Conservation (phyloP, 257 asterid genomes). For the Scutellaria baicalensis region DNA sequence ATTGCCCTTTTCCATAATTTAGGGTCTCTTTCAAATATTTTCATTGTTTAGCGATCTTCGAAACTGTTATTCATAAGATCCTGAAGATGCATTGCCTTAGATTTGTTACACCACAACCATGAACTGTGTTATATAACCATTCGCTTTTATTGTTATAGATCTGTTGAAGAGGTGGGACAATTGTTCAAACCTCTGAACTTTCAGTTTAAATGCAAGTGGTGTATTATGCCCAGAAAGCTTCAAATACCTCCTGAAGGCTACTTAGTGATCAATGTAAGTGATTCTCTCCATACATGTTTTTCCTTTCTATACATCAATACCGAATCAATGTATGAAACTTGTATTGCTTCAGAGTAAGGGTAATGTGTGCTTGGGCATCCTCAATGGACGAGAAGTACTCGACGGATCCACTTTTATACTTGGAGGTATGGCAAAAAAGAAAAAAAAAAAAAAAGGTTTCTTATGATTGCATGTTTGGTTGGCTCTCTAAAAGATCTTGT, state of each 20-base stretch:
- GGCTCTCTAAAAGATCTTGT: no score
- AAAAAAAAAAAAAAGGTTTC: no score
- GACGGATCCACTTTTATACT: conserved; percentile 56
- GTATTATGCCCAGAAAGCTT: conserved; percentile 49
- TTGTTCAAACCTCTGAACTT: conserved; percentile 53
- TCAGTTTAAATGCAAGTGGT: conserved; percentile 68
- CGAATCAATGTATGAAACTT: not conserved
- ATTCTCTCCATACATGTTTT: not conserved
- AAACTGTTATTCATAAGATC: no score
- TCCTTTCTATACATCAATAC: not conserved
- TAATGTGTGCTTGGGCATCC: conserved; percentile 66
- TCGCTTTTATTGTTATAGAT: conserved; percentile 20
- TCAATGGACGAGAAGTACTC: conserved; percentile 52
- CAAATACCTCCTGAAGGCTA: conserved; percentile 70
- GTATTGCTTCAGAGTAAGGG: conserved; percentile 44
- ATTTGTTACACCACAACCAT: not conserved
- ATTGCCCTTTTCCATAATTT: no score
- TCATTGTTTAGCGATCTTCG: no score
- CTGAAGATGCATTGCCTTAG: not conserved
- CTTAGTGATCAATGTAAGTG: conserved; percentile 50
- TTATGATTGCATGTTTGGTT: not conserved
- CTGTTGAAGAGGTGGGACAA: conserved; percentile 36
- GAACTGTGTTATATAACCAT: not conserved
- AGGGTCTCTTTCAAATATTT: no score
- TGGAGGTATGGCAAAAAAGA: conserved; percentile 49